Evolutionary conservation across 2,329 filamentous ascomycete genomes (phyloP).

Genomic region (Trichoderma lentiforme): DNA sequence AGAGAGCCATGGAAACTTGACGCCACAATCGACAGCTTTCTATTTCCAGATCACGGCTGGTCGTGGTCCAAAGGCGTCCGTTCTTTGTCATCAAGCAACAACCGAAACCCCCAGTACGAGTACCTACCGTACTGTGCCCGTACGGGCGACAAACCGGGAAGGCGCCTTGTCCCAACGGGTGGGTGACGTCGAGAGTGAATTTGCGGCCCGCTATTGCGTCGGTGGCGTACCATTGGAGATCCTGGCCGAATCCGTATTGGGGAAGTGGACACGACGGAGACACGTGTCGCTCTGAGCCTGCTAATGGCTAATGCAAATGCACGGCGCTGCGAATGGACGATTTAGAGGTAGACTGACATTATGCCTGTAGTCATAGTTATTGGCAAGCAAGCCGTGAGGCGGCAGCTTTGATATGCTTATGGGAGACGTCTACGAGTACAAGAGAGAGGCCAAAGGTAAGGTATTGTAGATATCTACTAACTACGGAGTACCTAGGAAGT

Average conservation of each 20-base stretch:
- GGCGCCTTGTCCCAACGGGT: neutral
- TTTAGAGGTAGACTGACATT: neutral
- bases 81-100: neutral
- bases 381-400: neutral
- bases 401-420: neutral
- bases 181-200: conserved; percentile 16
- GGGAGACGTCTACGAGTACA: neutral
- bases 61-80: neutral
- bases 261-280: conserved; percentile 23
- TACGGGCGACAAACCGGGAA: neutral
- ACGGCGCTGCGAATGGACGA: conserved; percentile 14
- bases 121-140: neutral
- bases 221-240: conserved; percentile 29
- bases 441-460: neutral
- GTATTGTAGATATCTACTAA: too few species aligned
- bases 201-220: conserved; percentile 26
- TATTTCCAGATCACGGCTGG: neutral
- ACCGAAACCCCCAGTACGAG: neutral
- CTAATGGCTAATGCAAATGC: conserved; percentile 14
- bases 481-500: too few species aligned
- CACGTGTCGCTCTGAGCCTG: conserved; percentile 25
- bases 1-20: neutral
- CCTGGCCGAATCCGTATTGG: conserved; percentile 30
- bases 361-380: neutral
- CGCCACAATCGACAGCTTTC: neutral